Base-by-base conservation (phyloP, 352 stramenopile species). In the Phytophthora idaei region DNA sequence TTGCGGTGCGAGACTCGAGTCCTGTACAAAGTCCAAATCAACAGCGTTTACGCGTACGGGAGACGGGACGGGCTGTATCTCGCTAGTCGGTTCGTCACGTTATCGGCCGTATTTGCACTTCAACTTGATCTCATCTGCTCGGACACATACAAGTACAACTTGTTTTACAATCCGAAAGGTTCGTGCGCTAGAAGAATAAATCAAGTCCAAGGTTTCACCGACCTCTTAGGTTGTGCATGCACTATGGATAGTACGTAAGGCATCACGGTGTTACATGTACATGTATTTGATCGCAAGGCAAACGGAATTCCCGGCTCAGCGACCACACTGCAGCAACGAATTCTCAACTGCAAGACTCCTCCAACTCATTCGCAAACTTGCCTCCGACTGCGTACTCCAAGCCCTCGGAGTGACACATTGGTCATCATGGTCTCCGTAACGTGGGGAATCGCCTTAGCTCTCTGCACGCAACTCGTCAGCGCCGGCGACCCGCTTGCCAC, bases 371-470 rank as follows among this genome's bases (percentile, higher is more conserved):
- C 47, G 4, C 64, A 46, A 69, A 73, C 15, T 57, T 54, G 42
- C 58, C 31, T 69, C 17, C 9, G 11, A 47, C 53, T 37, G 29
- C 42, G 57, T 29, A 73, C 32, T 56, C 39, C 17, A 8, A 34
- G 45, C 48, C 41, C 27, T 51, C 7, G 21, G 21, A 12, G 49
- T 44, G 61, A 12, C 32, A 37, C 14, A 8, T 42, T 27, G 31
- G 15, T 28, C 46, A 29, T 36, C 57, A 76, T 73, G 69, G 69
- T 76, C 47, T 68, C 57, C 37, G 57, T 69, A 28, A 67, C 60
- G 28, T 76, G 63, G 69, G 55, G 63, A 5, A 73, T 76, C 53
- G 52, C 69, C 12, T 25, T 76, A n/a, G 63, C 53, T 12, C 53
- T 76, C 27, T 70, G 53, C 29, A 37, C 58, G 4, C 63, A 65